Percentiles rank a stretch among this genome's conserved stretches.
Conservation (phyloP, 768 basidiomycete genomes). For the Amylocystis lapponica region DNA sequence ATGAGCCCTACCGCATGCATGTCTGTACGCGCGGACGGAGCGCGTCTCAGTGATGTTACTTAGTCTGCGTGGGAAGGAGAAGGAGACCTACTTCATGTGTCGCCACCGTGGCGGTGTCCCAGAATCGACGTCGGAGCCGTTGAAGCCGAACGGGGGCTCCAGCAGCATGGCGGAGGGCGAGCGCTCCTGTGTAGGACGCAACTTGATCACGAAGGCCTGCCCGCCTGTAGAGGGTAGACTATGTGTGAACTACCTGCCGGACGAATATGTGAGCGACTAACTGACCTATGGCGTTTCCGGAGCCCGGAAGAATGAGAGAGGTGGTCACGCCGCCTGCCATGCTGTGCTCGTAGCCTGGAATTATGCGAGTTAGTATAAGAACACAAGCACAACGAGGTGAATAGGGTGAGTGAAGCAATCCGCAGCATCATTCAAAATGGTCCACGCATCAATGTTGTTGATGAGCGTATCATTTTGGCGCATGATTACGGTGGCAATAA, state of each 20-base stretch:
- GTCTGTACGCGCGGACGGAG: too few species aligned
- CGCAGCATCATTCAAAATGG: too few species aligned
- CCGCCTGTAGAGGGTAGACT: slow-evolving; percentile 41
- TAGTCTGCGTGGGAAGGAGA: slow-evolving; percentile 1
- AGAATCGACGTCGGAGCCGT: slow-evolving; percentile 29
- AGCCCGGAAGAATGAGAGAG: slow-evolving; percentile 70
- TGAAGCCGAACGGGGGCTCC: slow-evolving; percentile 62
- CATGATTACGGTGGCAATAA: not conserved
- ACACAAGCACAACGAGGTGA: too few species aligned
- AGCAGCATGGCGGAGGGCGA: slow-evolving; percentile 63
- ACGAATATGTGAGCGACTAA: not conserved
- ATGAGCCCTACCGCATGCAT: slow-evolving; percentile 46
- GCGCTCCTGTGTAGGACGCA: slow-evolving; percentile 64
- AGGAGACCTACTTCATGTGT: slow-evolving; percentile 61
- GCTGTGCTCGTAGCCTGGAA: slow-evolving; percentile 41
- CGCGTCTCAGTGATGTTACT: not conserved
- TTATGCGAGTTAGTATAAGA: too few species aligned
- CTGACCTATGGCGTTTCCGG: slow-evolving; percentile 50
- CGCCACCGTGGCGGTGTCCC: slow-evolving; percentile 38
- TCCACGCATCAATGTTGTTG: too few species aligned
- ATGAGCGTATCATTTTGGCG: too few species aligned
- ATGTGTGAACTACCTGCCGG: not conserved
- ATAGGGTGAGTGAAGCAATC: too few species aligned
- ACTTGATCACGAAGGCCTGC: slow-evolving; percentile 74
- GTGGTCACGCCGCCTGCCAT: slow-evolving; percentile 73